phyloP scores from a whole-genome alignment of 2,329 filamentous ascomycete genomes.

The Venturiaceae sp. region DNA sequence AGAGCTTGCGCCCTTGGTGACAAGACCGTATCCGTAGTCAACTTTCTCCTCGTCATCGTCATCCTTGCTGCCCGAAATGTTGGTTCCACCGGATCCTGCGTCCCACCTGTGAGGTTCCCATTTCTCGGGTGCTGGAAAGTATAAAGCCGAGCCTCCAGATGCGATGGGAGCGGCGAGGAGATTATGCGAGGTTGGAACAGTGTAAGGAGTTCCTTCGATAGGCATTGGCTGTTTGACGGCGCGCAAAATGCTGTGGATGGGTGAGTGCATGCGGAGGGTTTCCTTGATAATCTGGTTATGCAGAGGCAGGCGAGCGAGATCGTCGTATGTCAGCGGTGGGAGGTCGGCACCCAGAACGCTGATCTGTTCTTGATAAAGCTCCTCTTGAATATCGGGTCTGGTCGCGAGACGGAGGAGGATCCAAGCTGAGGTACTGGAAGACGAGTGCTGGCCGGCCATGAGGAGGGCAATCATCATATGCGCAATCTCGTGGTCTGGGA shows the following conservation, averaged over 20 bases:
- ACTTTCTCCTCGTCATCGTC: slow-evolving; percentile 62
- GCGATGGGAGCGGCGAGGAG: slow-evolving; percentile 82
- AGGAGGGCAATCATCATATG: slow-evolving; percentile 92
- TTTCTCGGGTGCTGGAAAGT: slow-evolving; percentile 70
- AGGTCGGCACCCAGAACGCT: slow-evolving; percentile 63
- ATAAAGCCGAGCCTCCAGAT: slow-evolving; percentile 58
- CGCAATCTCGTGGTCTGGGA: slow-evolving; percentile 79
- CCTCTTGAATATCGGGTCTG: slow-evolving; percentile 67
- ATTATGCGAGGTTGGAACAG: slow-evolving; percentile 70
- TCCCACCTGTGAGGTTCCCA: slow-evolving; percentile 96
- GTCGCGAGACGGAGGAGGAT: slow-evolving; percentile 73
- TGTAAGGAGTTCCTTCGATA: slow-evolving; percentile 71
- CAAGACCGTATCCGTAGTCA: slow-evolving; percentile 88
- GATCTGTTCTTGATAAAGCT: slow-evolving; percentile 76
- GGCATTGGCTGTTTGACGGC: slow-evolving; percentile 83
- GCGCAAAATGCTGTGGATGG: slow-evolving; percentile 91
- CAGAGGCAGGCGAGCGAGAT: slow-evolving; percentile 67
- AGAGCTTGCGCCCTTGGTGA: slow-evolving; percentile 81
- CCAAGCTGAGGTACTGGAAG: slow-evolving; percentile 75
- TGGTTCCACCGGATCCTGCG: slow-evolving; percentile 43
- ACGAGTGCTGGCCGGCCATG: slow-evolving; percentile 88
- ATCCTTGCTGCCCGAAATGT: slow-evolving; percentile 36
- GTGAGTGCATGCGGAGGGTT: slow-evolving; percentile 80
- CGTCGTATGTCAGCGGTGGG: slow-evolving; percentile 65
- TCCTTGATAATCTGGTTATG: slow-evolving; percentile 84